phyloP scores from a whole-genome alignment of 257 asterid genomes.

The Scutellaria baicalensis region DNA sequence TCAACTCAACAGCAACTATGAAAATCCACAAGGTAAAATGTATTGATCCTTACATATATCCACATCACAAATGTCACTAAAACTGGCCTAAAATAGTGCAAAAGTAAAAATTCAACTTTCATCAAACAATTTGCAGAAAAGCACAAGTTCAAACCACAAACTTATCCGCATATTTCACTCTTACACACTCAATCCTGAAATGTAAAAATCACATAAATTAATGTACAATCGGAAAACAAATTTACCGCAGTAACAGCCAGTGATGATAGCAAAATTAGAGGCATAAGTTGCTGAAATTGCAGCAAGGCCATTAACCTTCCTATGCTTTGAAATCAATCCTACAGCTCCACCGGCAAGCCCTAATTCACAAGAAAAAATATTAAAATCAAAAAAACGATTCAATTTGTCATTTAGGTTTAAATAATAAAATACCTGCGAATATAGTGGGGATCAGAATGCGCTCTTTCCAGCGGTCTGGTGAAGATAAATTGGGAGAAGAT shows the following conservation, averaged over 20 bases:
- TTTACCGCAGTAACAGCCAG: constrained; percentile 89
- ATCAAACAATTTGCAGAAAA: neutral
- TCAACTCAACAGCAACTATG: neutral
- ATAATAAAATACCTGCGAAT: constrained; percentile 50
- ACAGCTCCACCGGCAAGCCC: constrained; percentile 84
- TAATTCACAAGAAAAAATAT: constrained; percentile 11
- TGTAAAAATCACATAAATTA: neutral
- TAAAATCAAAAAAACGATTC: neutral
- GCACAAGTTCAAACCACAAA: neutral
- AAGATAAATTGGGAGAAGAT: constrained; percentile 23
- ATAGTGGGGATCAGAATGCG: constrained; percentile 67
- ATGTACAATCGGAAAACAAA: neutral
- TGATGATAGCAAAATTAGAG: constrained; percentile 72
- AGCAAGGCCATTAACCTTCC: constrained; percentile 56
- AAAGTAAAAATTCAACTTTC: neutral
- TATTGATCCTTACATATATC: neutral
- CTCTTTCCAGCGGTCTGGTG: constrained; percentile 47
- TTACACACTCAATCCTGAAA: neutral
- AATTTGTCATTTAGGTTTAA: neutral
- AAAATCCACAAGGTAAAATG: neutral
- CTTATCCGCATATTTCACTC: neutral
- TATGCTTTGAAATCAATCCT: constrained; percentile 68
- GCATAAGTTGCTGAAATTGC: constrained; percentile 68
- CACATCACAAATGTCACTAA: neutral
- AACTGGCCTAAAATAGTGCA: neutral